A percentile compares a stretch with the other conserved stretches of the same genome.
phyloP scores from a whole-genome alignment of 2,329 filamentous ascomycete genomes.

The Penicillium sp. region DNA sequence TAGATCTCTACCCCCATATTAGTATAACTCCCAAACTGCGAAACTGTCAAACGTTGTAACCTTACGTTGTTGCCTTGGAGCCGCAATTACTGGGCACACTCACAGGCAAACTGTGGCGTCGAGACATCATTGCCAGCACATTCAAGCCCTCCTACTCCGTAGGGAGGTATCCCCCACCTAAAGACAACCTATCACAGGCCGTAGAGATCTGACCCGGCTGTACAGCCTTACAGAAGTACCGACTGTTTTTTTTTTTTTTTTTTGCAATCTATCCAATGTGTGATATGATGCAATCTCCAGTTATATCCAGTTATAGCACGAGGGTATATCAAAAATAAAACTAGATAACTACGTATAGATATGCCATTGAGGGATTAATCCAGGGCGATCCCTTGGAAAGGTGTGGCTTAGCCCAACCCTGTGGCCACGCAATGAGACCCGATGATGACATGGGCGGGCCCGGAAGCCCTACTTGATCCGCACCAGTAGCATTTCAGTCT shows the following conservation, averaged over 20 bases:
- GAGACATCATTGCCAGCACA: conserved; percentile 20
- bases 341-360: neutral
- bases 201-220: neutral
- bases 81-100: conserved; percentile 7
- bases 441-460: conserved; percentile 1
- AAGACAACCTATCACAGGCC: neutral
- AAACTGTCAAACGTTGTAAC: neutral
- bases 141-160: neutral
- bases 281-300: neutral
- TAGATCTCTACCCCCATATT: neutral
- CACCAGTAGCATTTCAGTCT: neutral
- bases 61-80: conserved; percentile 21
- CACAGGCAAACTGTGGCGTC: neutral
- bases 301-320: neutral
- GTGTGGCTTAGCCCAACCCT: conserved; percentile 4
- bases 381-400: neutral
- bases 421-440: neutral
- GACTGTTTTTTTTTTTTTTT: neutral
- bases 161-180: neutral
- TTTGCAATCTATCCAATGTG: neutral
- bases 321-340: neutral
- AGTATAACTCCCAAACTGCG: neutral
- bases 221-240: conserved; percentile 1
- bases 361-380: conserved; percentile 3
- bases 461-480: neutral